A percentile compares a stretch with the other conserved stretches of the same genome.
Evolutionary conservation across 2,329 filamentous ascomycete species (phyloP).

Genomic region (Colletotrichum orbiculare): DNA sequence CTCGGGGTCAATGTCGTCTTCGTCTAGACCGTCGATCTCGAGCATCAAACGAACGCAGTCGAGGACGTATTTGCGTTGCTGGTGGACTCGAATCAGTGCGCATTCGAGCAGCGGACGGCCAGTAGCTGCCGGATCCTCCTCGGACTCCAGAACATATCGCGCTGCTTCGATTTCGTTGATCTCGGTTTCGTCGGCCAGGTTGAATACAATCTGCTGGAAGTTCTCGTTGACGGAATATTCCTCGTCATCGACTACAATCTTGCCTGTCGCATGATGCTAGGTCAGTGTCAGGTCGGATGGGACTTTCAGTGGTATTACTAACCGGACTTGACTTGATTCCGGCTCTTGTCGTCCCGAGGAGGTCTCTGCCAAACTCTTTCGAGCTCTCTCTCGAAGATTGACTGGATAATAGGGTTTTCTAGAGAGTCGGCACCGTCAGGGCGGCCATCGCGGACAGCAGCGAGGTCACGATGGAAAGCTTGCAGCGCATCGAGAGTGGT

Average conservation of each 20-base stretch:
- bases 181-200: slow-evolving; percentile 88
- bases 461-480: slow-evolving; percentile 86
- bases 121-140: slow-evolving; percentile 74
- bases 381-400: slow-evolving; percentile 77
- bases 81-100: slow-evolving; percentile 88
- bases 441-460: slow-evolving; percentile 78
- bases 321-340: slow-evolving; percentile 77
- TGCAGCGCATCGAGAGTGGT: slow-evolving; percentile 82
- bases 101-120: slow-evolving; percentile 81
- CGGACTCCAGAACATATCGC: slow-evolving; percentile 77
- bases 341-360: slow-evolving; percentile 78
- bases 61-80: slow-evolving; percentile 83
- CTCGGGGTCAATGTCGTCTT: slow-evolving; percentile 63
- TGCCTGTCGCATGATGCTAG: slow-evolving; percentile 65
- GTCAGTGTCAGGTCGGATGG: slow-evolving; percentile 11
- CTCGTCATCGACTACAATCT: slow-evolving; percentile 76
- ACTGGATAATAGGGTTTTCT: slow-evolving; percentile 75
- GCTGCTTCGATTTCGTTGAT: slow-evolving; percentile 91
- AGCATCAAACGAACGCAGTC: slow-evolving; percentile 86
- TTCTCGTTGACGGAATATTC: slow-evolving; percentile 86
- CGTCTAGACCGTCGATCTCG: slow-evolving; percentile 72
- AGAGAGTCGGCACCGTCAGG: slow-evolving; percentile 71
- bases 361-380: slow-evolving; percentile 80
- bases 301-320: slow-evolving; percentile 41
- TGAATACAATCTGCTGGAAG: slow-evolving; percentile 84